Evolutionary conservation across 1,284 basidiomycete genomes (phyloP).

Genomic region (Filobasidium uniguttulatum): DNA sequence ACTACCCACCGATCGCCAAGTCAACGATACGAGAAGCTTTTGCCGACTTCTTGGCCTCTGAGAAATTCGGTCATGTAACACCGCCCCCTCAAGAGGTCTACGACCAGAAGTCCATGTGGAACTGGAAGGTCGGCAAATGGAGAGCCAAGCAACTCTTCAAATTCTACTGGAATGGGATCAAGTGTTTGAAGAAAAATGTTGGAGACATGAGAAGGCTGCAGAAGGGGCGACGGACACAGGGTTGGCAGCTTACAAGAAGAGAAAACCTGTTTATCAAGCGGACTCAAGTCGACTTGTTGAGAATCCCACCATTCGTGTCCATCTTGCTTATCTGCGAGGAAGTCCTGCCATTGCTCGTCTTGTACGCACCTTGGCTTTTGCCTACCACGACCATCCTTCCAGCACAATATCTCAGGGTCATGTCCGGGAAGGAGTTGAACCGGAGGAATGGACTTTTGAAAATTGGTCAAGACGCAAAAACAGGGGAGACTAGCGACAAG

Average conservation of each 20-base stretch:
- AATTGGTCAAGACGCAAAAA: constrained; percentile 3
- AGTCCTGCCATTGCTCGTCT: constrained; percentile 64
- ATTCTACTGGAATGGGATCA: constrained; percentile 16
- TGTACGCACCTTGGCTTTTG: constrained; percentile 70
- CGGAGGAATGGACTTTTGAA: constrained; percentile 25
- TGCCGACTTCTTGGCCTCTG: constrained; percentile 14
- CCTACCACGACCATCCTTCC: constrained; percentile 80
- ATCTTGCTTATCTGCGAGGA: constrained; percentile 66
- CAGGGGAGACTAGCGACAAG: neutral
- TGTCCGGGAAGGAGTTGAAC: constrained; percentile 47
- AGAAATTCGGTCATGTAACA: constrained; percentile 9
- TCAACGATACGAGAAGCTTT: constrained; percentile 12
- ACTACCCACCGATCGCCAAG: constrained; percentile 7
- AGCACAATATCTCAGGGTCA: constrained; percentile 59
- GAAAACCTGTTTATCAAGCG: constrained; percentile 13
- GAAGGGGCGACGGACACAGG: constrained; percentile 5
- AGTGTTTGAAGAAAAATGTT: constrained; percentile 9
- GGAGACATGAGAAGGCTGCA: constrained; percentile 8
- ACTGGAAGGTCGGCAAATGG: constrained; percentile 9
- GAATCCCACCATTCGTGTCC: constrained; percentile 64
- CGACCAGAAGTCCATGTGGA: neutral
- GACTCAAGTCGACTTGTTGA: constrained; percentile 32
- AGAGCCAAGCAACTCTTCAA: constrained; percentile 15
- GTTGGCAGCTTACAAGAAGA: constrained; percentile 13
- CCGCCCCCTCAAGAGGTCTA: constrained; percentile 5